Conservation (phyloP, 352 stramenopile genomes). For the Globisporangium spinosum region DNA sequence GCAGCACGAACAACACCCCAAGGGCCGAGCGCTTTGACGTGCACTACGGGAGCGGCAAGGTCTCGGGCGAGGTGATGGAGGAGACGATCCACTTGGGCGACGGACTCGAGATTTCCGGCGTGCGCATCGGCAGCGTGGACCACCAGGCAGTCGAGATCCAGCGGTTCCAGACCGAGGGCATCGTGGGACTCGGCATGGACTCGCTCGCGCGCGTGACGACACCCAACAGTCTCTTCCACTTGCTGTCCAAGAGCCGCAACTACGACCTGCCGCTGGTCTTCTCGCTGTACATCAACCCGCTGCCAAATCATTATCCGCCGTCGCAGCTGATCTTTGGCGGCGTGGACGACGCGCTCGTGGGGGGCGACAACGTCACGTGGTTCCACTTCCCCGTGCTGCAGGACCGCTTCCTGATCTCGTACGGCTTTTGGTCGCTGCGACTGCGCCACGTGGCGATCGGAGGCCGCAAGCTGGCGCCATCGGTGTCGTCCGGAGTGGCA, state of each 20-base stretch:
- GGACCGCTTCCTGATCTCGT: constrained; percentile 11
- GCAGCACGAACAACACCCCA: neutral
- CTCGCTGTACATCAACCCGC: constrained; percentile 38
- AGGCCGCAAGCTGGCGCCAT: neutral
- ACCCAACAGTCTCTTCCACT: constrained; percentile 21
- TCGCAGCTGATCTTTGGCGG: constrained; percentile 39
- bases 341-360: constrained; percentile 23
- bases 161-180: constrained; percentile 33
- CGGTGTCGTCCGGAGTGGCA: too few species aligned
- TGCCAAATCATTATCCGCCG: constrained; percentile 18
- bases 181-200: constrained; percentile 31
- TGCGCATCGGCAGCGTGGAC: constrained; percentile 26
- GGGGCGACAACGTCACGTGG: constrained; percentile 24
- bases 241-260: constrained; percentile 15
- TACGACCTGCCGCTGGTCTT: constrained; percentile 24
- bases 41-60: constrained; percentile 34
- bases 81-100: constrained; percentile 23
- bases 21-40: constrained; percentile 18
- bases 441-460: constrained; percentile 15
- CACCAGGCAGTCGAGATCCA: constrained; percentile 26
- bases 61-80: constrained; percentile 21
- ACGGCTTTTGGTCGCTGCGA: constrained; percentile 29
- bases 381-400: constrained; percentile 24
- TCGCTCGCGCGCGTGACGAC: constrained; percentile 26
- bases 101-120: constrained; percentile 4